phyloP scores from a whole-genome alignment of 2,329 filamentous ascomycete species.

The Trichoderma sp. region DNA sequence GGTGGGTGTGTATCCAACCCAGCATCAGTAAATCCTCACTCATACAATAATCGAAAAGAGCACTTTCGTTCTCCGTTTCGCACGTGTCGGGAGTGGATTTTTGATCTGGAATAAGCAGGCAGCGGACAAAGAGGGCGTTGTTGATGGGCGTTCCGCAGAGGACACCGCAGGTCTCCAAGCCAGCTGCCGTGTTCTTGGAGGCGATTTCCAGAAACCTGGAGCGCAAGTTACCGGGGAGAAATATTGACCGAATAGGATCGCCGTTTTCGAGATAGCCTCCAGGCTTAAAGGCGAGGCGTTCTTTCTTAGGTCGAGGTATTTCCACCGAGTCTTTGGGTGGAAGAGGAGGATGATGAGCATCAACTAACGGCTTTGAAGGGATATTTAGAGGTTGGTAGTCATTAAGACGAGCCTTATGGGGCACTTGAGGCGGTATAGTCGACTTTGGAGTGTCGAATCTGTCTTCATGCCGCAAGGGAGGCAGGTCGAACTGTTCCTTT shows the following conservation, averaged over 20 bases:
- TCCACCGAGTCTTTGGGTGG: slow-evolving; percentile 31
- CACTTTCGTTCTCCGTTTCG: slow-evolving; percentile 83
- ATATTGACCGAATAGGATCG: slow-evolving; percentile 78
- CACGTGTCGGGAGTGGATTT: slow-evolving; percentile 88
- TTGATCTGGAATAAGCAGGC: slow-evolving; percentile 87
- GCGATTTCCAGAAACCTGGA: slow-evolving; percentile 72
- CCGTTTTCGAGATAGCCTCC: slow-evolving; percentile 89
- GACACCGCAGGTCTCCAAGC: slow-evolving; percentile 93
- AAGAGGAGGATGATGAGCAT: slow-evolving; percentile 23
- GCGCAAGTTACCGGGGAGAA: slow-evolving; percentile 75
- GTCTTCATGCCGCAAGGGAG: slow-evolving; percentile 3
- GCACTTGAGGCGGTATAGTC: slow-evolving; percentile 31
- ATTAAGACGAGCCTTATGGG: slow-evolving; percentile 19
- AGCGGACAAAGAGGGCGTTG: slow-evolving; percentile 88
- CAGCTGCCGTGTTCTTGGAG: slow-evolving; percentile 69
- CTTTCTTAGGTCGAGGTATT: slow-evolving; percentile 42
- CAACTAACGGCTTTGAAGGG: not conserved
- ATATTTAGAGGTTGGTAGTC: slow-evolving; percentile 21
- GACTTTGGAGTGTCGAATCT: slow-evolving; percentile 20
- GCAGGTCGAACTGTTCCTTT: slow-evolving; percentile 25
- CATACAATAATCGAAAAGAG: slow-evolving; percentile 86
- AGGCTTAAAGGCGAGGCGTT: slow-evolving; percentile 65
- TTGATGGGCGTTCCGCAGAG: slow-evolving; percentile 87
- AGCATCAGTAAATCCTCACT: slow-evolving; percentile 78
- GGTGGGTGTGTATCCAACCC: slow-evolving; percentile 98